Conservation (phyloP, 495 filamentous ascomycete genomes). For the Penicillium bialowiezense region DNA sequence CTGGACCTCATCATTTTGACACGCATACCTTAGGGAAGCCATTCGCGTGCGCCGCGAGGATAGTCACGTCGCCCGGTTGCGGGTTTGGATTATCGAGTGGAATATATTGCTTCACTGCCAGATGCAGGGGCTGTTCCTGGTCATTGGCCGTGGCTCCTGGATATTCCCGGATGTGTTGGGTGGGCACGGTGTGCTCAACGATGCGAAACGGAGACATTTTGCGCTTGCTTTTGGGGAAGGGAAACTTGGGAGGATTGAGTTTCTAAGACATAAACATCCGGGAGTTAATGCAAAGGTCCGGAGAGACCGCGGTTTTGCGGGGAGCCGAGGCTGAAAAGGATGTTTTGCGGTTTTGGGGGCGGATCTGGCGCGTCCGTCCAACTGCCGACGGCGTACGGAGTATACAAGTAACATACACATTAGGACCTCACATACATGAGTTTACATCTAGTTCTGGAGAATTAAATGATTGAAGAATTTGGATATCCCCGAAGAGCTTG, state of each 20-base stretch:
- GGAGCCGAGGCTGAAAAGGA: conserved; percentile 2
- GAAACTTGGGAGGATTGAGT: background rate
- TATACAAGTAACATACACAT: background rate
- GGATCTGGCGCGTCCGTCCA: background rate
- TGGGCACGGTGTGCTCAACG: conserved; percentile 60
- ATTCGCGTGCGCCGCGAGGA: conserved; percentile 82
- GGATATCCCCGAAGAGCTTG: conserved; percentile 1
- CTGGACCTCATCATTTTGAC: background rate
- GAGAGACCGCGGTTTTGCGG: conserved; percentile 9
- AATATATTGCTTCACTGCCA: conserved; percentile 82
- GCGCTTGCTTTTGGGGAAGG: background rate
- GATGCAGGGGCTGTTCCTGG: conserved; percentile 59
- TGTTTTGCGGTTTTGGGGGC: too few species aligned
- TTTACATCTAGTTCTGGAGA: too few species aligned
- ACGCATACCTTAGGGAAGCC: conserved; percentile 76
- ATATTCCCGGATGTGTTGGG: conserved; percentile 74
- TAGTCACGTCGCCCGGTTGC: conserved; percentile 71
- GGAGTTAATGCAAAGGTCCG: conserved; percentile 1
- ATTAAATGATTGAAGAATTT: too few species aligned
- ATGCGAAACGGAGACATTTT: conserved; percentile 48
- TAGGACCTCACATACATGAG: too few species aligned
- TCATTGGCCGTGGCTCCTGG: conserved; percentile 57
- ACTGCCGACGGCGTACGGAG: conserved; percentile 1
- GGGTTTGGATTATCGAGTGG: conserved; percentile 63
- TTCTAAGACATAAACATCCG: background rate